Percentiles rank a stretch among this genome's conserved stretches.
Evolutionary conservation across 1,284 basidiomycete genomes (phyloP).

Genomic region (Ganoderma leucocontextum): DNA sequence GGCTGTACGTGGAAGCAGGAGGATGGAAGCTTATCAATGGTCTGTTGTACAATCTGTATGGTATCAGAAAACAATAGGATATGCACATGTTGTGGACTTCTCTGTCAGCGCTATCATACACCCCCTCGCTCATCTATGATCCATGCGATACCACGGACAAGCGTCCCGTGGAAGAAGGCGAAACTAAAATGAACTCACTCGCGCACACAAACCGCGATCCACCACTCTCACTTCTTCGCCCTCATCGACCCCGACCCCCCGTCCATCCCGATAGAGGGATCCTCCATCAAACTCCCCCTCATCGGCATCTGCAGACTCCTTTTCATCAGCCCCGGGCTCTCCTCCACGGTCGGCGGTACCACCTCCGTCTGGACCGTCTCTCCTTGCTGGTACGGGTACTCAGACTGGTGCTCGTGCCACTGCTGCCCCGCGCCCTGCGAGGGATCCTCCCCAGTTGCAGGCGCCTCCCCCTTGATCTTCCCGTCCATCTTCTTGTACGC

Average conservation of each 20-base stretch:
- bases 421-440: not conserved
- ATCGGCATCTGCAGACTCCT: not conserved
- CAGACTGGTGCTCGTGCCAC: no score
- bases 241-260: not conserved
- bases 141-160: not conserved
- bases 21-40: not conserved
- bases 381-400: not conserved
- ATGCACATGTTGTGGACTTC: not conserved
- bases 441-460: not conserved
- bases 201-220: not conserved
- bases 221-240: not conserved
- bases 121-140: not conserved
- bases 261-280: not conserved
- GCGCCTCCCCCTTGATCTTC: not conserved
- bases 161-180: not conserved
- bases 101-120: not conserved
- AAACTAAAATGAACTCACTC: not conserved
- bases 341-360: not conserved
- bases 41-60: not conserved
- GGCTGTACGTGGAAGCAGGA: not conserved
- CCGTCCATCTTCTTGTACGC: constrained; percentile 8
- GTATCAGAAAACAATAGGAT: not conserved
- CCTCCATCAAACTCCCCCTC: not conserved
- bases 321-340: not conserved
- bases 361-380: not conserved